Conservation (phyloP, 2,329 filamentous ascomycete genomes). For the Macroventuria anomochaeta region DNA sequence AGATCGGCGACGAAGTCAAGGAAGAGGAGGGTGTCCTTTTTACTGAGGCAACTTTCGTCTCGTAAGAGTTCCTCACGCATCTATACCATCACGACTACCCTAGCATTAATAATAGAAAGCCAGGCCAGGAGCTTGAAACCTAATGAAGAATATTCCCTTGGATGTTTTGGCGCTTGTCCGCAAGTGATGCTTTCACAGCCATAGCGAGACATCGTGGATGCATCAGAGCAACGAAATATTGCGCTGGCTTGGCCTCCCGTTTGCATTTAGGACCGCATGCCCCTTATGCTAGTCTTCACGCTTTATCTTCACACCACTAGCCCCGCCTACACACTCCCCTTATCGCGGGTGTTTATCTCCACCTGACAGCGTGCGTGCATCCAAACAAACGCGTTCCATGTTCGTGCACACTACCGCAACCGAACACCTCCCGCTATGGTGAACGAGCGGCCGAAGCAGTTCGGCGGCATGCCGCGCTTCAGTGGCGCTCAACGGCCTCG, state of each 20-base stretch:
- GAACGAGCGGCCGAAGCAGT: conserved; percentile 9
- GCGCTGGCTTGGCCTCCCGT: not conserved
- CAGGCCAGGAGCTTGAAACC: conserved; percentile 45
- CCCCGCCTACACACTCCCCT: conserved; percentile 3
- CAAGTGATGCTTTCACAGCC: not conserved
- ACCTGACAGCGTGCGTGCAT: conserved; percentile 21
- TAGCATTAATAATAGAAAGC: conserved; percentile 41
- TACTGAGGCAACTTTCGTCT: conserved; percentile 96
- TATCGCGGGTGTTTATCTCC: conserved; percentile 8
- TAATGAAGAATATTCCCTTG: conserved; percentile 36
- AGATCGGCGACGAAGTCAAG: conserved; percentile 79
- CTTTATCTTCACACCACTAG: not conserved
- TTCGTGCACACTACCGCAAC: not conserved
- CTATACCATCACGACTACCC: conserved; percentile 31
- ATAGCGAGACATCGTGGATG: conserved; percentile 2
- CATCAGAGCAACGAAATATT: not conserved
- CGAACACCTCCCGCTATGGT: not conserved
- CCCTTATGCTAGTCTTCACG: not conserved
- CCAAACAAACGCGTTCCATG: conserved; percentile 17
- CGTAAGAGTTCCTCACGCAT: conserved; percentile 51
- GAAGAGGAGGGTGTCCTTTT: conserved; percentile 81
- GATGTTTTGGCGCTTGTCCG: not conserved
- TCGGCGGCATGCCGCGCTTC: conserved; percentile 18
- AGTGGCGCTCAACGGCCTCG: conserved; percentile 19
- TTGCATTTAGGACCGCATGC: not conserved